Evolutionary conservation across 164 flowering plant species (phyloP).

Genomic region (Nymphaea colorata): DNA sequence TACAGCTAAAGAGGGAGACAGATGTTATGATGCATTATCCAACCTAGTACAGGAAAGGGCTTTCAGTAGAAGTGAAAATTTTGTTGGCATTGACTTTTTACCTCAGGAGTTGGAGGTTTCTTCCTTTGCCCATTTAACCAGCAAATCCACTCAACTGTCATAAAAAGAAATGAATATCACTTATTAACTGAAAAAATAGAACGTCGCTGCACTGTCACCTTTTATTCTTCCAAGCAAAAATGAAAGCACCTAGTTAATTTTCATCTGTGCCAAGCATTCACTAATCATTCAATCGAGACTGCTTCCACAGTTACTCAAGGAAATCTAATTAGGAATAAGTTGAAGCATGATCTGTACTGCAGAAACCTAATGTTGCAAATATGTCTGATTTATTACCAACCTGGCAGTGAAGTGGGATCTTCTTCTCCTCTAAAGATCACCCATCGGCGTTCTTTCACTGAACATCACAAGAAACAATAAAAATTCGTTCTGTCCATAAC

Average conservation of each 20-base stretch:
- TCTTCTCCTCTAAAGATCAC: slow-evolving; percentile 78
- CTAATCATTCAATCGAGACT: not conserved
- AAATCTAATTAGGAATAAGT: not conserved
- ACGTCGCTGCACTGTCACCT: not conserved
- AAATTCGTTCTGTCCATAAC: not conserved
- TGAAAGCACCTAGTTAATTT: not conserved
- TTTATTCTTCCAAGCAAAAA: not conserved
- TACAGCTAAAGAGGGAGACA: too few species aligned
- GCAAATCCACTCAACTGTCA: slow-evolving; percentile 94
- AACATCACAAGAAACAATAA: slow-evolving; percentile 5
- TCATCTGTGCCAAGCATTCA: not conserved
- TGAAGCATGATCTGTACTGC: not conserved
- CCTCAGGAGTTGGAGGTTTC: slow-evolving; percentile 86
- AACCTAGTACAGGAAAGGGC: not conserved
- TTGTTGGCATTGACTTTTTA: slow-evolving; percentile 10
- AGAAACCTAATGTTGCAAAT: not conserved
- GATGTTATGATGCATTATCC: not conserved
- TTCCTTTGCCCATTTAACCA: slow-evolving; percentile 97
- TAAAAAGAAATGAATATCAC: slow-evolving; percentile 3
- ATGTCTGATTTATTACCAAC: slow-evolving; percentile 14
- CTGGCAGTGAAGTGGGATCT: slow-evolving; percentile 80
- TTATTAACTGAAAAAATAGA: not conserved
- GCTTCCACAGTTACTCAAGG: not conserved
- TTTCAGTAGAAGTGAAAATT: not conserved
- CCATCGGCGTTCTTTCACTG: slow-evolving; percentile 93